Base-by-base conservation (phyloP, 2,329 filamentous ascomycete species). In the Aspergillus jensenii region DNA sequence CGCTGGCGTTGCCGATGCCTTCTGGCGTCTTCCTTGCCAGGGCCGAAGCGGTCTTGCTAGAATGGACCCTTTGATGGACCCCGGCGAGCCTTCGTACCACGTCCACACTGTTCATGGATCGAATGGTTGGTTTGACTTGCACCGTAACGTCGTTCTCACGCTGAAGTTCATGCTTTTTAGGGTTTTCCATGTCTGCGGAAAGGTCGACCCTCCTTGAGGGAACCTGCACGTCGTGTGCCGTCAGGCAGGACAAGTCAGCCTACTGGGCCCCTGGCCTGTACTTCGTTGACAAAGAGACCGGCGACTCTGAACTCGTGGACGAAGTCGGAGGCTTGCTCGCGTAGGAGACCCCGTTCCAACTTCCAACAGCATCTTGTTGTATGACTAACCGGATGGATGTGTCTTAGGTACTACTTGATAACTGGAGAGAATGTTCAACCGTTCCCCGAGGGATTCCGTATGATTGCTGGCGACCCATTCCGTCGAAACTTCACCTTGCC, bases 21-120 rank as follows among this genome's bases (percentile, higher is more conserved):
- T 96, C 76, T 96, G 90, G 90, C 90, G 92, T 71, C 90, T 96
- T 83, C 89, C 91, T 67, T 96, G 91, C 75, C 88, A 85, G 65
- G 87, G 86, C 56, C 82, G 84, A 47, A 80, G 87, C 63, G 90
- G 87, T 61, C 73, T 90, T 57, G 89, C 86, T 50, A 85, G 90
- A 57, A 80, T 96, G 41, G 91, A 96, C 70, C 91, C 91, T 17
- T 80, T 96, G 56, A 81, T 95, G 56, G 81, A 85, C 58, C 83
- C 82, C 3, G 87, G 85, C 50, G 66, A 68, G 19, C 62, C 85
- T 35, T 84, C 87, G 9, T 72, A 80, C 59, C 92, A 96, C 74
- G 82, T 84, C 21, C 92, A 96, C 74, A 79, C 86, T 15, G 84
- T 95, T 67, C 87, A 90, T 72, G 92, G 91, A 62, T 90, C 88